A percentile compares a stretch with the other conserved stretches of the same genome.
phyloP scores from a whole-genome alignment of 192 early-diverging fungal species.

The Lobulomyces angularis region DNA sequence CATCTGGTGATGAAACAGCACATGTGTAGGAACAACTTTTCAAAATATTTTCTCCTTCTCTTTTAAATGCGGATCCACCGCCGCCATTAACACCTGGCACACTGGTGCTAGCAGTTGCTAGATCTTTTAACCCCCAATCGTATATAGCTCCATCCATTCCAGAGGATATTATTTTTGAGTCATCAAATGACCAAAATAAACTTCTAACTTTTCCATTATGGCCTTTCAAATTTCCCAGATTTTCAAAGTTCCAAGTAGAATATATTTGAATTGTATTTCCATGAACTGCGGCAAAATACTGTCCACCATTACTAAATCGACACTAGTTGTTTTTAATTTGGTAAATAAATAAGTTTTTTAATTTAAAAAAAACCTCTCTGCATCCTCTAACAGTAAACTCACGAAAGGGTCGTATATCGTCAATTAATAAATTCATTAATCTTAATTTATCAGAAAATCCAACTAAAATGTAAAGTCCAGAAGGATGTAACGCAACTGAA shows the following conservation, averaged over 20 bases:
- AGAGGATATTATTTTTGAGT: constrained; percentile 37
- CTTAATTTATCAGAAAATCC: constrained; percentile 50
- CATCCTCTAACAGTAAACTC: constrained; percentile 51
- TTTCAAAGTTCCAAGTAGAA: constrained; percentile 48
- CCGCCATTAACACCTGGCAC: constrained; percentile 14
- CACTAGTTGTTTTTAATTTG: constrained; percentile 16
- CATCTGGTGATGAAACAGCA: constrained; percentile 34
- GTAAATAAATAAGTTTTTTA: constrained; percentile 2
- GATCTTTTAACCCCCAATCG: constrained; percentile 39
- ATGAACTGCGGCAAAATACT: constrained; percentile 47
- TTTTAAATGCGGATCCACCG: constrained; percentile 25
- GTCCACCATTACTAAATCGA: constrained; percentile 46
- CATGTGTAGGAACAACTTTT: constrained; percentile 46
- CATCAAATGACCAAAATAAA: constrained; percentile 40
- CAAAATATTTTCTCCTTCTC: constrained; percentile 44
- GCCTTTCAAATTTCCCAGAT: constrained; percentile 41
- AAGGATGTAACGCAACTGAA: constrained; percentile 44
- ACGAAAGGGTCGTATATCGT: constrained; percentile 41
- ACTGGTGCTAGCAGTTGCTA: no score
- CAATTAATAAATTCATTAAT: constrained; percentile 49
- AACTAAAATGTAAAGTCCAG: constrained; percentile 52
- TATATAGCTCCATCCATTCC: constrained; percentile 52
- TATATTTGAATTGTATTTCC: constrained; percentile 51
- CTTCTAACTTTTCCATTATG: constrained; percentile 50
- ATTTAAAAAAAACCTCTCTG: constrained; percentile 25